Base-by-base conservation (phyloP, 176 grass and related monocot species). In the Rhynchospora breviuscula region DNA sequence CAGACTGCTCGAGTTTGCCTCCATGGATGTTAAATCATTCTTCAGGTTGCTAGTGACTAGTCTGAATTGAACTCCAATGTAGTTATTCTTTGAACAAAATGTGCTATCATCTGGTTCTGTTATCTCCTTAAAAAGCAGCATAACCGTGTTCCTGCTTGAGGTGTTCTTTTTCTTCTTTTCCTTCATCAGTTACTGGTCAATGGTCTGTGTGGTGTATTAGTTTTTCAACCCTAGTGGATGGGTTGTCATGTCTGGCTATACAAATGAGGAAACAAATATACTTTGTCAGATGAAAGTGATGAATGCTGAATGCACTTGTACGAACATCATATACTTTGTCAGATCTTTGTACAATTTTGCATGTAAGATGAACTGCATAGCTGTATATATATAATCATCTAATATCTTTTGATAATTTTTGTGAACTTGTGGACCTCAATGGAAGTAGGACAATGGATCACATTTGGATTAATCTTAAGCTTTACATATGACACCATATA, bases 21-120 rank as follows among this genome's bases (percentile, higher is more conserved):
- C 23, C 49, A 78, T 78, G 73, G 73, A 78, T 78, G 73, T 33
- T 56, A 57, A 78, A 57, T 51, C 73, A 78, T 5, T 13, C 73
- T 78, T 56, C 11, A 78, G 13, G 73, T 18, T 6, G 49, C 7
- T 54, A 77, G 73, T 18, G 12, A 25, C 7, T 54, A 57, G 23
- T 57, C 49, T 26, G 46, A 49, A 54, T 48, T 56, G 9, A 75
- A 54, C 56, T 25, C 2, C 73, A 57, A 33, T 56, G 14, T 18
- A 57, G 49, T 29, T 33, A 7, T 7, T 2, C 69, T 75, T 14
- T 46, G 22, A 22, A 52, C 21, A 25, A 7, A 8, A 52, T 15
- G 21, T 75, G 71, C 1, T 25, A 65, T 25, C 7, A 52, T 33
- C 52, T 78, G 25, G 8, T 57, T 57, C 47, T 51, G 22, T 76